Conservation (phyloP, 306 rosid genomes). For the Trichosanthes truncata region DNA sequence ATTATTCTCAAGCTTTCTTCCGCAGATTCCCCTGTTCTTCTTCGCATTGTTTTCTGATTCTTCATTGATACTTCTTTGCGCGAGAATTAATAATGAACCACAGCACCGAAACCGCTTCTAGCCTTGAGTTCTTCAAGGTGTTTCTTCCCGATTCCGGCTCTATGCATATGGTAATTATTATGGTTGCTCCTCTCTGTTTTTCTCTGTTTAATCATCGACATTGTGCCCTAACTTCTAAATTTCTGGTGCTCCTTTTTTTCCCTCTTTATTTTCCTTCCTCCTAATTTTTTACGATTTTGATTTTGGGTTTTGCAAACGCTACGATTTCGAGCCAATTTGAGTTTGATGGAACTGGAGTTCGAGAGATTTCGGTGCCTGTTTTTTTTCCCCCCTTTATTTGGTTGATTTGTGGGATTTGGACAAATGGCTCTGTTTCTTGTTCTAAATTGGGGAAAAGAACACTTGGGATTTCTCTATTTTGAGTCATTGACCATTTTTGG, state of each 20-base stretch:
- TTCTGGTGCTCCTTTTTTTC: too few species aligned
- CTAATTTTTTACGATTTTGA: background rate
- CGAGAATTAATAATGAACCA: background rate
- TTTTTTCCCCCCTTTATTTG: background rate
- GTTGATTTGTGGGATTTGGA: background rate
- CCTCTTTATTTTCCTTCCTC: background rate
- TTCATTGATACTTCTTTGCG: background rate
- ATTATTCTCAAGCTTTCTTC: background rate
- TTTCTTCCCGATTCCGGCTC: constrained; percentile 8
- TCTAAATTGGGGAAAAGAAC: background rate
- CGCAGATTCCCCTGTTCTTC: background rate
- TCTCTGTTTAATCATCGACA: background rate
- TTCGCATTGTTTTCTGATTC: background rate
- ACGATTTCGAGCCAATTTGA: background rate
- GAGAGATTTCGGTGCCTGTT: background rate
- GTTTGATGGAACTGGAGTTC: background rate
- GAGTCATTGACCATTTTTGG: background rate
- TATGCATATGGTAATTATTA: constrained; percentile 3
- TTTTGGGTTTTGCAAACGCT: background rate
- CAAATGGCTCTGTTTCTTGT: background rate
- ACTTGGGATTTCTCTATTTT: background rate
- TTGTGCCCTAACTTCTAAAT: background rate
- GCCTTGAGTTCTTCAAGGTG: constrained; percentile 10
- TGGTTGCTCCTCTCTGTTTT: background rate
- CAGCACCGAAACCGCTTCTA: background rate